Evolutionary conservation across 2,329 filamentous ascomycete genomes (phyloP).

Genomic region (Dothiorella sarmentorum): DNA sequence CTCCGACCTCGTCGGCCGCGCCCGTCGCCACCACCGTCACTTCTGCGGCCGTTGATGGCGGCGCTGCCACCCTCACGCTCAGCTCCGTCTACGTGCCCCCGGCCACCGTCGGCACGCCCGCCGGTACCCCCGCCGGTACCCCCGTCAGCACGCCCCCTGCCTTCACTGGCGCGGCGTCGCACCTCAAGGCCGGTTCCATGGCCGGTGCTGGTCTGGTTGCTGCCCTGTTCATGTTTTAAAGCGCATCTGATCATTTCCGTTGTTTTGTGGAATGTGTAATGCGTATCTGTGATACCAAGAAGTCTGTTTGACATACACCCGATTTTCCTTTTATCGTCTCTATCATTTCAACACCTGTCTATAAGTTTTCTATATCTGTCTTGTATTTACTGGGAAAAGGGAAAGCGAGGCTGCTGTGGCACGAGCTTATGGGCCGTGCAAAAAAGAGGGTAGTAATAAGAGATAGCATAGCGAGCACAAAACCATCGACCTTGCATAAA

Average conservation of each 20-base stretch:
- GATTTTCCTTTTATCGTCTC: neutral
- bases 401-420: no score
- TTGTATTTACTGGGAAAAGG: slow-evolving; percentile 7
- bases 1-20: slow-evolving; percentile 29
- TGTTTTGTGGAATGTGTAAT: slow-evolving; percentile 13
- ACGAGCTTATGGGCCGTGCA: no score
- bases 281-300: slow-evolving; percentile 16
- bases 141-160: slow-evolving; percentile 23
- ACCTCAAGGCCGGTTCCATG: slow-evolving; percentile 21
- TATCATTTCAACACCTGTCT: no score
- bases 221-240: slow-evolving; percentile 15
- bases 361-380: neutral
- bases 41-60: neutral
- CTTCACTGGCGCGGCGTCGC: slow-evolving; percentile 33
- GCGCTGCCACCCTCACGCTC: slow-evolving; percentile 27
- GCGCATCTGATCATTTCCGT: neutral
- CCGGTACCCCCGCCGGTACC: slow-evolving; percentile 26
- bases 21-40: slow-evolving; percentile 19
- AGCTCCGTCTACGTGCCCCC: slow-evolving; percentile 24
- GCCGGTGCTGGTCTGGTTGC: slow-evolving; percentile 12
- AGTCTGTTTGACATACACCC: neutral
- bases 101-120: slow-evolving; percentile 24
- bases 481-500: no score
- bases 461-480: no score
- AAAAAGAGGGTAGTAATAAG: no score